phyloP scores from a whole-genome alignment of 2,329 filamentous ascomycete genomes.

The Botrytis fragariae region DNA sequence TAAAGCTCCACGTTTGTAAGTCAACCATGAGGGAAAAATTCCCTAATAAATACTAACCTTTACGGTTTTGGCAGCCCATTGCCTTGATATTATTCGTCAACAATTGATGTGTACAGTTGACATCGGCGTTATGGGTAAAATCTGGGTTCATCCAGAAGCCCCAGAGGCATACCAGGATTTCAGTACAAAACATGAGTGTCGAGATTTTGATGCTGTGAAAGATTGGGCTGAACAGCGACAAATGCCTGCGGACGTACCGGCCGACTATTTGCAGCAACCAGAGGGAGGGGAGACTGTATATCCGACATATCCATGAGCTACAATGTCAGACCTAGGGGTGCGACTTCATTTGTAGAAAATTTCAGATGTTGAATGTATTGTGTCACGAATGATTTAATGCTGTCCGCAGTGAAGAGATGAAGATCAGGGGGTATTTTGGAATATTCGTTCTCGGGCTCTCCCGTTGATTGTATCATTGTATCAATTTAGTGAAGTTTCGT shows the following conservation, averaged over 20 bases:
- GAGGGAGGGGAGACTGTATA: slow-evolving; percentile 26
- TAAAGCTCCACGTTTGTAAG: slow-evolving; percentile 45
- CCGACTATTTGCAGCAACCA: slow-evolving; percentile 34
- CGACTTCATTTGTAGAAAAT: background rate
- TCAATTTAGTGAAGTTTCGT: too few species aligned
- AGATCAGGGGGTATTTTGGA: background rate
- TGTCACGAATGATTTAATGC: background rate
- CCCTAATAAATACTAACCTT: background rate
- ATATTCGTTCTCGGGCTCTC: too few species aligned
- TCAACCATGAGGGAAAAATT: background rate
- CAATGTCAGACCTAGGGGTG: background rate
- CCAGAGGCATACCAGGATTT: slow-evolving; percentile 50
- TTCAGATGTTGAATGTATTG: background rate
- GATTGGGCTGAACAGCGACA: slow-evolving; percentile 51
- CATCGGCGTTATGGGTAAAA: slow-evolving; percentile 51
- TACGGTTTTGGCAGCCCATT: slow-evolving; percentile 44
- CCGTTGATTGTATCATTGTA: background rate
- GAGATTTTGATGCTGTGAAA: slow-evolving; percentile 51
- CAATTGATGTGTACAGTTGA: slow-evolving; percentile 55
- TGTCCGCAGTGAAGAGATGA: background rate
- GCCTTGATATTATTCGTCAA: slow-evolving; percentile 53
- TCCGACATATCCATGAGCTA: background rate
- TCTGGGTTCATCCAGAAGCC: slow-evolving; percentile 47
- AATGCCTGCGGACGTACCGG: slow-evolving; percentile 33
- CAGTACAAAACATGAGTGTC: slow-evolving; percentile 52